Base-by-base conservation (phyloP, 305 asterid species). In the Rubia peregrina region DNA sequence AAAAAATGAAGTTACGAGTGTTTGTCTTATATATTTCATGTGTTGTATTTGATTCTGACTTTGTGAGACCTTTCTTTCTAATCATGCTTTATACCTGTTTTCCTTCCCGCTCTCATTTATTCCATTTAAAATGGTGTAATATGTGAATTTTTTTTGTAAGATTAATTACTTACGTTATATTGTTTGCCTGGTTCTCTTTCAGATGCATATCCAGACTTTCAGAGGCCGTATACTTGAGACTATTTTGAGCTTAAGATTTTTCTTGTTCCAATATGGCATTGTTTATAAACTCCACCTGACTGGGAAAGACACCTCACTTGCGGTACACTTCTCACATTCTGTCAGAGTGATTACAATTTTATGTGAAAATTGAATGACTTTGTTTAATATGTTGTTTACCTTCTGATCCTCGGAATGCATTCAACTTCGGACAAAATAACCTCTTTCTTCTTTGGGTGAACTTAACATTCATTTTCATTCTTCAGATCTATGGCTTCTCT, bases 151-250 rank as follows among this genome's bases (percentile, higher is more conserved):
- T 66, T 63, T 70, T 68, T n/a, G 63, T 59, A 59, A 57, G n/a
- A 56, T 56, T 17, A n/a, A n/a, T 69, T 60, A 64, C 44, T 67
- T 33, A 42, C 24, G 13, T 43, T 30, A 12, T 13, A 46, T 56
- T 42, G 61, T 38, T 38, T 53, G 16, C 65, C 41, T 19, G 21
- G 72, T 51, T 77, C 53, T 17, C 22, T 77, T 62, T 64, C 99
- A 94, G 99, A 76, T 80, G 79, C 99, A 95, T 80, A 95, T 95
- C 79, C 97, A 91, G 83, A 91, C 99, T 70, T 80, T 86, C 76
- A 83, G 99, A 82, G 99, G 99, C 70, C 92, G 91, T 77, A 90
- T 95, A 82, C 99, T 95, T 53, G 99, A 95, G 79, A 95, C 99
- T 41, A 80, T 95, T 71, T 83, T 95, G 88, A 95, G 96, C 87